Base-by-base conservation (phyloP, 2,329 filamentous ascomycete species). In the Microsporum canis region DNA sequence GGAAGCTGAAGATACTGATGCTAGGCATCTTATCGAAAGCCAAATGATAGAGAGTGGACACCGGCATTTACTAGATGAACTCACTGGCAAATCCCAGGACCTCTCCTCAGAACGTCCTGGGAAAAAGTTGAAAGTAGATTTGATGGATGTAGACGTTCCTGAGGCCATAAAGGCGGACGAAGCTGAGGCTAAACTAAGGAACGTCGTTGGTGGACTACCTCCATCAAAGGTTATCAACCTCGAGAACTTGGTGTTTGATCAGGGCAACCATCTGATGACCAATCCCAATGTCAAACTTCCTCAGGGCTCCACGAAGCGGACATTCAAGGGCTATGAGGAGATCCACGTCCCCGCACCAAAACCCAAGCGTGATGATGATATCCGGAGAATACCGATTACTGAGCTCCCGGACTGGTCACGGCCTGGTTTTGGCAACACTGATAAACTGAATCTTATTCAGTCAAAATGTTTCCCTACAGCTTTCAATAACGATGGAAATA, bases 211-310 rank as follows among this genome's bases (percentile, higher is more conserved):
- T 60, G 91, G 90, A 12, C 79, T 99, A 41, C 88, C 94, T 69
- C 94, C 95, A 1, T 86, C 86, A 66, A 89, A 89, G 71, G 78
- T 90, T 51, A 90, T 99, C 72, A 97, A 97, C 71, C 80, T 99
- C 58, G 92, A 99, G 62, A 97, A 97, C 69, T 83, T 99, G 38
- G 83, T 96, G 43, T 99, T 99, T 71, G 94, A 97, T 68, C 92
- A 97, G 75, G 94, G 94, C 59, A 99, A 97, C 69, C 94, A 99
- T 78, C 81, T 99, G 49, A 99, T 97, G 92, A 97, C 94, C n/a
- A 99, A 99, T 69, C 88, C 91, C 5, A 96, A 91, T 71, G 94
- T 99, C 55, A 88, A 88, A 65, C 81, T 99, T 23, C 94, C 94
- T 0, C 90, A 96, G 71, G 94, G 94, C 8, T 96, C 94, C 1